Percentiles rank a stretch among this genome's conserved stretches.
Evolutionary conservation across 257 asterid species (phyloP).

Genomic region (Nicotiana obtusifolia): DNA sequence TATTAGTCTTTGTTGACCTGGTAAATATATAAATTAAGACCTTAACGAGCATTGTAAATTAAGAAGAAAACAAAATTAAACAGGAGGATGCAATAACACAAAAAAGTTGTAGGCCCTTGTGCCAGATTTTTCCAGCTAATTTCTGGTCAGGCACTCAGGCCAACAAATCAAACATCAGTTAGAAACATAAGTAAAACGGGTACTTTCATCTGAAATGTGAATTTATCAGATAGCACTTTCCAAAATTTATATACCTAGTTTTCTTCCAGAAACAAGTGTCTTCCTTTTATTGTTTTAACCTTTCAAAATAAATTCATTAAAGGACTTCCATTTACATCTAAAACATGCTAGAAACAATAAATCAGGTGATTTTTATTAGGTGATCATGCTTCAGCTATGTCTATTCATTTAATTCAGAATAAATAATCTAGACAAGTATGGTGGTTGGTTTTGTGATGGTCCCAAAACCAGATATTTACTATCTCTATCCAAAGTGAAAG

Average conservation of each 20-base stretch:
- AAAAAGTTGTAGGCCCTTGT: neutral
- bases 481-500: neutral
- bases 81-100: neutral
- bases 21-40: neutral
- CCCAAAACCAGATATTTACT: neutral
- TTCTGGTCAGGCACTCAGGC: neutral
- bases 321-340: neutral
- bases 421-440: neutral
- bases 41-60: neutral
- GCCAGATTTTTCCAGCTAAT: slow-evolving; percentile 14
- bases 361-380: neutral
- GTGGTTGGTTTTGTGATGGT: neutral
- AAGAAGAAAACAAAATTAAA: neutral
- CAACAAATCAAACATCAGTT: neutral
- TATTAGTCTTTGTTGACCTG: neutral
- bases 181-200: neutral
- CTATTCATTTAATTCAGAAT: neutral
- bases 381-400: neutral
- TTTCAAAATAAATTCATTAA: neutral
- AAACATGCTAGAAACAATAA: neutral
- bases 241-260: neutral
- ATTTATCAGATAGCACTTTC: neutral
- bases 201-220: neutral
- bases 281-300: no score
- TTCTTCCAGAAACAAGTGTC: neutral